These are phyloP conservation scores for Umbelopsis ramanniana DNA, from an alignment of 192 early-diverging fungal species.

Conservation along the genomic window DNA sequence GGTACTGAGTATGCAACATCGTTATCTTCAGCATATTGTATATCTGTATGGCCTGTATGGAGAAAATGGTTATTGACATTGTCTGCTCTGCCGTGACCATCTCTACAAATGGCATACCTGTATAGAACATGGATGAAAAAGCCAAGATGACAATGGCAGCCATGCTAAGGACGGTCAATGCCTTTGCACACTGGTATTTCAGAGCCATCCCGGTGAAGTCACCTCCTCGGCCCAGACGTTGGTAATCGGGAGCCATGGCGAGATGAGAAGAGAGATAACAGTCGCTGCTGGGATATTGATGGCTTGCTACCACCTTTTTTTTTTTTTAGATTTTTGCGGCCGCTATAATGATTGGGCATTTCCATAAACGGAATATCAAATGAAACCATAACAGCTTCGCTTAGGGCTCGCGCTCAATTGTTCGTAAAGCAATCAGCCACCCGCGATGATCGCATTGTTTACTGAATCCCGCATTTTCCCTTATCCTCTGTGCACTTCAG, in stretches of 20 bases:
- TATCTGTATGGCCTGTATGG: not conserved
- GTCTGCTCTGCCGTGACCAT: too few species aligned
- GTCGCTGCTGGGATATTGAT: not conserved
- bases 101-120: too few species aligned
- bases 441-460: too few species aligned
- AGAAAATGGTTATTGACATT: too few species aligned
- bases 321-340: not conserved
- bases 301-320: not conserved
- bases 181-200: conserved; percentile 37
- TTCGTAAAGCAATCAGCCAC: too few species aligned
- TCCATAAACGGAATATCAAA: not conserved
- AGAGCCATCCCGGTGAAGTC: conserved; percentile 19
- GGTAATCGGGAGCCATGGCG: conserved; percentile 9
- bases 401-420: too few species aligned
- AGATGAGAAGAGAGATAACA: not conserved
- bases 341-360: not conserved
- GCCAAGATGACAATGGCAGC: conserved; percentile 36
- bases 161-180: conserved; percentile 32
- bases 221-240: conserved; percentile 14
- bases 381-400: too few species aligned
- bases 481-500: too few species aligned
- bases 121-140: conserved; percentile 29
- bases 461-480: too few species aligned
- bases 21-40: not conserved
- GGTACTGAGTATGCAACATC: not conserved